These are phyloP conservation scores for Zea luxurians DNA, from an alignment of 176 grass and related monocot species.

Conservation along the genomic window DNA sequence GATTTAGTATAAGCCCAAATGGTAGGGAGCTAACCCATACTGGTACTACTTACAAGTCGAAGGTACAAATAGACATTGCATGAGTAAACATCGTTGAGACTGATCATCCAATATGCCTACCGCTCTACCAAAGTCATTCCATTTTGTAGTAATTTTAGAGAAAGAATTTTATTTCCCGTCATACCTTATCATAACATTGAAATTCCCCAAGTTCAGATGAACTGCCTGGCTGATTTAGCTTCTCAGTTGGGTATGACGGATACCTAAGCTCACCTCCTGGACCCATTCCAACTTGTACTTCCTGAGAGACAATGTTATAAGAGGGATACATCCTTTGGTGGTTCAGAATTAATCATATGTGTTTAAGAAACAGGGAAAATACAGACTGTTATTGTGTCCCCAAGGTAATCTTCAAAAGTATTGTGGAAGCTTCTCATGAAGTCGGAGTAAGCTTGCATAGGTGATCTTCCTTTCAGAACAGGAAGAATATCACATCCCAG, in stretches of 20 bases:
- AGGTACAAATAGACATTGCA: background rate
- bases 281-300: conserved; percentile 87
- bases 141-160: conserved; percentile 11
- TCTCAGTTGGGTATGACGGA: conserved; percentile 66
- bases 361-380: conserved; percentile 33
- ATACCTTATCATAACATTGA: conserved; percentile 85
- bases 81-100: conserved; percentile 18
- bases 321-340: conserved; percentile 18
- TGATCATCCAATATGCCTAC: background rate
- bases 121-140: background rate
- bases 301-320: conserved; percentile 39
- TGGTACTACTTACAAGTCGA: conserved; percentile 20
- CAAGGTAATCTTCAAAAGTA: conserved; percentile 66
- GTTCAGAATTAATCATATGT: conserved; percentile 1
- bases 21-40: background rate
- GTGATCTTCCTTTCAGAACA: conserved; percentile 66
- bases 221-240: conserved; percentile 41
- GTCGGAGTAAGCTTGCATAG: conserved; percentile 81
- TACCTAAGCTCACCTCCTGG: conserved; percentile 84
- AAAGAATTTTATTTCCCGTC: background rate
- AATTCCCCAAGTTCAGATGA: conserved; percentile 64
- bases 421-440: conserved; percentile 84
- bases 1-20: conserved; percentile 22
- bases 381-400: conserved; percentile 64
- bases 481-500: conserved; percentile 68